These are phyloP conservation scores for Hypericum androsaemum DNA, from an alignment of 345 rosid species.

Conservation along the genomic window DNA sequence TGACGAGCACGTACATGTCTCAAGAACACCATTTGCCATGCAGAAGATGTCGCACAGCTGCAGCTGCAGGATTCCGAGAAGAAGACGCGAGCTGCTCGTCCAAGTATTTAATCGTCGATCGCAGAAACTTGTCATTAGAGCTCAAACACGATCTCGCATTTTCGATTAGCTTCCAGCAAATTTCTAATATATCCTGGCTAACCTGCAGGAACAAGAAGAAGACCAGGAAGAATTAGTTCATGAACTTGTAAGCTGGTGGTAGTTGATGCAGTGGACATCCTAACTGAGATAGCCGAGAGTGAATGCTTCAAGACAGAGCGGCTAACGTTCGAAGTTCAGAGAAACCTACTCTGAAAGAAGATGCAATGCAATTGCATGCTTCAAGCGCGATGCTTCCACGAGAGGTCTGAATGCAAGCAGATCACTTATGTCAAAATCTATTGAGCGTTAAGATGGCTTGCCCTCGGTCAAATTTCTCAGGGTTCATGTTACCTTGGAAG, in stretches of 20 bases:
- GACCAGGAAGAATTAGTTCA: background rate
- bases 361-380: conserved; percentile 77
- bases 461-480: background rate
- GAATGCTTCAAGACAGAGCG: no score
- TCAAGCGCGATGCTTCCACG: conserved; percentile 82
- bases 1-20: no score
- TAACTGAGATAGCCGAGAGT: no score
- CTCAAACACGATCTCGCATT: conserved; percentile 43
- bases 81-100: conserved; percentile 17
- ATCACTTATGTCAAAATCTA: conserved; percentile 16
- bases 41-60: no score
- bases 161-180: conserved; percentile 57
- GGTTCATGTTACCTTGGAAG: conserved; percentile 39
- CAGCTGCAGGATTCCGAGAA: no score
- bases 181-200: conserved; percentile 25
- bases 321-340: background rate
- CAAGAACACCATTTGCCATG: no score
- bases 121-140: conserved; percentile 37
- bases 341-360: conserved; percentile 46
- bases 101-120: conserved; percentile 38
- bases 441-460: background rate
- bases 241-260: background rate
- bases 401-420: conserved; percentile 36
- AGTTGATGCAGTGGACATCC: no score
- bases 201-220: conserved; percentile 33